Base-by-base conservation (phyloP, 1,284 basidiomycete genomes). In the Leccinum subrobustum region DNA sequence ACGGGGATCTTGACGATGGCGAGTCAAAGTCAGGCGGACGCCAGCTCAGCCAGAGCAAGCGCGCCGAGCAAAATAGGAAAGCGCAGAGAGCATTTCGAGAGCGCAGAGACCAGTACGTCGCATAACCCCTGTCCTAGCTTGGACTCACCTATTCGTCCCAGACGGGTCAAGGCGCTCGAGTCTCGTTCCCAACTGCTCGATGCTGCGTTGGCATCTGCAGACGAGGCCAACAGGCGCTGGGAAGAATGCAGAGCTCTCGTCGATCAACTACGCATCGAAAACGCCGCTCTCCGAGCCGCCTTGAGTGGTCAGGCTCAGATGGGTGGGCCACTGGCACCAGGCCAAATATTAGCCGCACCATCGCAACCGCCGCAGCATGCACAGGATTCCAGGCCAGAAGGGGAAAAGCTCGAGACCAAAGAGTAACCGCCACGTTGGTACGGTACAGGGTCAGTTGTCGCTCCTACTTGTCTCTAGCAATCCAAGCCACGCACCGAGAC, bases 61-160 rank as follows among this genome's bases (percentile, higher is more conserved):
- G 91, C 11, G 92, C 92, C 39, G 92, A 93, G 68, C 91, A 93
- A 77, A 93, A 93, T 73, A 79, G 91, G 67, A 93, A 92, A 70
- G 91, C 91, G 0, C 91, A 93, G 75, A 81, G 92, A 31, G 92
- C 92, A 2, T 93, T 93, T 72, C 77, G 91, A 63, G 91, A 93
- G 72, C 84, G 91, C 39, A 79, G 91, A 69, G 91, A 93, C 76
- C 87, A 90, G 91, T 93, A 60, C 75, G 89, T 62, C 12, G 53
- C 20, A 1, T 3, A 12, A 39, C 56, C 47, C 48, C n/a, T 29
- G 27, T 54, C 58, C 54, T 59, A 12, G 1, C 14, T 33, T 16
- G 6, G 25, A 54, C 63, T 59, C 58, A 73, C 63, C 69, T 63
- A 23, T 51, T 25, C n/a, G 6, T 47, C 1, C 53, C 25, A 93